Evolutionary conservation across 2,329 filamentous ascomycete genomes (phyloP).

Genomic region (Myrmaecium sp.): DNA sequence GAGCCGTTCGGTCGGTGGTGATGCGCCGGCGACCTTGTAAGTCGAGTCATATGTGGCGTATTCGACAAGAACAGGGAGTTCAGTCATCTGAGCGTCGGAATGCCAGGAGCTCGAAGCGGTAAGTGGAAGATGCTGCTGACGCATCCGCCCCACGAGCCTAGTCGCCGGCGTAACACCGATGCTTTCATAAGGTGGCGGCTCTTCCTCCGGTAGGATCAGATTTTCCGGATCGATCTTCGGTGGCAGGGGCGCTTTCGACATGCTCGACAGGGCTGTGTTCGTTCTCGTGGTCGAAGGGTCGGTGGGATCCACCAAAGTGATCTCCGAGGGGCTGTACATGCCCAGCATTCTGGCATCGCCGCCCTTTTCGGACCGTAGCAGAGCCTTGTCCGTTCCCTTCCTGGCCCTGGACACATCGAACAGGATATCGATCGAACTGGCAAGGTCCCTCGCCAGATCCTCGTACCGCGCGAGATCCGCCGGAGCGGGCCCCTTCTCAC

Average conservation of each 20-base stretch:
- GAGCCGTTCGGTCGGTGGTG: constrained; percentile 27
- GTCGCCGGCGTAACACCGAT: constrained; percentile 26
- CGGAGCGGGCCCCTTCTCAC: too few species aligned
- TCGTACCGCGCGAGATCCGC: constrained; percentile 61
- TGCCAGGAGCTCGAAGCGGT: too few species aligned
- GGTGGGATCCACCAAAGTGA: constrained; percentile 27
- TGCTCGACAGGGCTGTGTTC: constrained; percentile 6
- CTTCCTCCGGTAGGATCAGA: constrained; percentile 27
- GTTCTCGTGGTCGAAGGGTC: constrained; percentile 12
- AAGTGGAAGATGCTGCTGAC: constrained; percentile 15
- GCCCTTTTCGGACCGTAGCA: not conserved
- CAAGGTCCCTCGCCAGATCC: constrained; percentile 57
- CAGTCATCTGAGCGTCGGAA: too few species aligned
- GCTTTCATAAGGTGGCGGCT: constrained; percentile 31
- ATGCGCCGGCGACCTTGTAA: constrained; percentile 30
- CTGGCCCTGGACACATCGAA: constrained; percentile 59
- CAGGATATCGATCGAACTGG: constrained; percentile 61
- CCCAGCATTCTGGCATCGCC: too few species aligned
- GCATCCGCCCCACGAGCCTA: constrained; percentile 28
- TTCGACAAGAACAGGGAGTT: constrained; percentile 49
- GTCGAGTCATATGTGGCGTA: constrained; percentile 39
- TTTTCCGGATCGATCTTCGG: constrained; percentile 26
- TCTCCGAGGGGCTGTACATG: constrained; percentile 23
- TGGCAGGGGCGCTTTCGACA: constrained; percentile 15
- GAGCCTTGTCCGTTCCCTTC: constrained; percentile 20